Percentiles rank a stretch among this genome's conserved stretches.
phyloP scores from a whole-genome alignment of 805 yeast genomes.

The Cyberlindnera samutprakarnensis region DNA sequence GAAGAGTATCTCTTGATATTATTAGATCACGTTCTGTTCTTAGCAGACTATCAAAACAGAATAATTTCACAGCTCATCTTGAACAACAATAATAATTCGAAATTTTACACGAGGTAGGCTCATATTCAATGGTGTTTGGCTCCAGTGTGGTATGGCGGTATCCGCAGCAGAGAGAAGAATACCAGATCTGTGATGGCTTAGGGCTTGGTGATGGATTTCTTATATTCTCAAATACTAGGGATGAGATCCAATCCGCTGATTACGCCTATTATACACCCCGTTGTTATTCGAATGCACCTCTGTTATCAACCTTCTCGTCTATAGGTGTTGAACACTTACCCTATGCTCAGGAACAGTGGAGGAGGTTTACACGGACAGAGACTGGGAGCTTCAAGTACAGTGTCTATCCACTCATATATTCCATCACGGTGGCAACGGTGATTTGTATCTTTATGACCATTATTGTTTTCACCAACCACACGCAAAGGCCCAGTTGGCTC shows the following conservation, averaged over 20 bases:
- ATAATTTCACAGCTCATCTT: no score
- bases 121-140: conserved; percentile 21
- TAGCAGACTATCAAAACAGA: no score
- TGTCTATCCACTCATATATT: conserved; percentile 53
- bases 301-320: conserved; percentile 26
- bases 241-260: conserved; percentile 12
- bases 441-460: conserved; percentile 56
- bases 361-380: conserved; percentile 27
- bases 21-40: no score
- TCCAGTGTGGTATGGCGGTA: conserved; percentile 28
- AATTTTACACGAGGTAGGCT: no score
- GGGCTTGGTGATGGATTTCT: conserved; percentile 27
- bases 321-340: conserved; percentile 32
- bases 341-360: conserved; percentile 41
- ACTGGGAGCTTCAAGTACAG: conserved; percentile 45
- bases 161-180: conserved; percentile 17
- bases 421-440: conserved; percentile 57
- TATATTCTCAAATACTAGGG: conserved; percentile 14
- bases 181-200: conserved; percentile 25
- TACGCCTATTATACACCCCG: conserved; percentile 22
- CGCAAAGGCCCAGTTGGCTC: conserved; percentile 50
- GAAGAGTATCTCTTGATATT: no score
- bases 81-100: no score
- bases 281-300: conserved; percentile 28
- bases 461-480: conserved; percentile 56